Base-by-base conservation (phyloP, 257 asterid species). In the Verbascum thapsus region DNA sequence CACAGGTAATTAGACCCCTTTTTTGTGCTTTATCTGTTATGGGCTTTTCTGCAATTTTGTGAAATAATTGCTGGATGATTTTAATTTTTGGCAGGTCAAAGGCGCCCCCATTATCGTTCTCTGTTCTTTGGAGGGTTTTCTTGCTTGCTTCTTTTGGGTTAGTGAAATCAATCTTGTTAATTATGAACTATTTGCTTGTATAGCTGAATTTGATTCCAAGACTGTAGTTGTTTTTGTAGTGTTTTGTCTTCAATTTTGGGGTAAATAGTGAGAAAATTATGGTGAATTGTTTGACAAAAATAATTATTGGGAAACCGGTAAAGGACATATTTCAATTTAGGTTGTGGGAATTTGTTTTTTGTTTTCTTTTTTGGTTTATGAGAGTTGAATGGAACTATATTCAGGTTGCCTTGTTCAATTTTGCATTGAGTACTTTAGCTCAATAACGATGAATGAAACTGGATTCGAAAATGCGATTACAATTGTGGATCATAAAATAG, bases 111-210 rank as follows among this genome's bases (percentile, higher is more conserved):
- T 60, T 83, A 4, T 47, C 87, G 8, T 83, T 78, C 18, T 42
- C 79, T 55, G 83, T 78, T 8, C 53, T 80, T 6, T 83, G 87
- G 82, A 80, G 82, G 38, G 73, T 78, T 52, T 71, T 75, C 79
- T 53, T 80, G 58, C 90, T 83, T 71, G 80, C 87, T 70, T 69
- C 78, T 55, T 65, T 77, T n/a, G 90, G 90, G 90, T 80, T 56
- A 65, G 78, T 73, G 39, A 22, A 60, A 49, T 70, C 20, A 7
- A 10, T 40, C 48, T 51, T 76, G 70, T n/a, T n/a, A n/a, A n/a
- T 57, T 16, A 20, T 22, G 4, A 3, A 12, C 0, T 0, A 13
- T 16, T 35, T 61, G 53, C 23, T 19, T 48, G n/a, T 45, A 2
- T 47, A 32, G 47, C 38, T 47, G 11, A 20, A 2, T 23, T 50